Base-by-base conservation (phyloP, 148 eudicot species). In the Oxyria digyna region DNA sequence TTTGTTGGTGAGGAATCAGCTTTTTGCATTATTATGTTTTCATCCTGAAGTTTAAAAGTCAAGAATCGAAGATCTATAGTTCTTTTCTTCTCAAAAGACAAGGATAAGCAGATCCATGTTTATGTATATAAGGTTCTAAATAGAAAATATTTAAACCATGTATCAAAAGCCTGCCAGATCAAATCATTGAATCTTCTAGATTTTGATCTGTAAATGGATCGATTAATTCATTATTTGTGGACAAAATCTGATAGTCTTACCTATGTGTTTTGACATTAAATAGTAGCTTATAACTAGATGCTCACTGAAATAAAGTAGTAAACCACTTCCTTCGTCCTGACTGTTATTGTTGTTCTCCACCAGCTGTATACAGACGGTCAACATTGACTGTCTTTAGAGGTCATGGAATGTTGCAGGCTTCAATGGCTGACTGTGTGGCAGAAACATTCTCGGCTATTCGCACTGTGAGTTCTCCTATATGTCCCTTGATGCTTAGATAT, bases 381-480 rank as follows among this genome's bases (percentile, higher is more conserved):
- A 94, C 97, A 54, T 79, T 90, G 48, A 88, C 92, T 27, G 78
- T 94, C 35, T 94, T 94, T 73, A 87, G 84, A 85, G 88, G 90
- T 81, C 90, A 94, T 76, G 97, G 92, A 35, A 74, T 74, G 74
- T 89, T 82, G 69, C 98, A 94, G 75, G 96, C 96, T 54, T 78
- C 73, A 13, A 94, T 94, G 81, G 89, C 98, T 20, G 98, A 94
- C 73, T 86, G 96, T 77, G 85, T 88, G 27, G 82, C 89, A 65
- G 98, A 94, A 84, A 87, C 98, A 49, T 87, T 94, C 63, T 85
- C 98, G 67, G 97, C 98, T 42, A 94, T 94, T 70, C 92, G 98
- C 43, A 94, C 98, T 68, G 98, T 94, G 77, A 83, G 95, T 72
- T 73, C 71, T 62, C 71, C 12, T 14, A 29, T 59, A 4, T 59